Evolutionary conservation across 2,329 filamentous ascomycete genomes (phyloP), one percentile per base, ranked within the genome.

Genomic region (Colletotrichum sidae): DNA sequence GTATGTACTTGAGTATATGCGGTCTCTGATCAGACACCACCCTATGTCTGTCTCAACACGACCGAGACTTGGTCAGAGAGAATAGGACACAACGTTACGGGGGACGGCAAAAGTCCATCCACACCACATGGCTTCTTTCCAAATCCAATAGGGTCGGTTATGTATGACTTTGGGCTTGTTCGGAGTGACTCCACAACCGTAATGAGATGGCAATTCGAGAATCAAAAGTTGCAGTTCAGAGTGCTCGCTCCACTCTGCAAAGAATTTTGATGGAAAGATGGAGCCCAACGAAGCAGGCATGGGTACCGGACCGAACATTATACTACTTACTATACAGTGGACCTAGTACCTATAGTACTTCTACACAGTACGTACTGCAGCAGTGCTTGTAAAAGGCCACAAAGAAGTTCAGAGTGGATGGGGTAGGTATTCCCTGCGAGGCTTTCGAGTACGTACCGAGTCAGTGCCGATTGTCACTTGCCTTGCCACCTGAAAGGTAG

Each of bases 261-360:
- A 66, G 63, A 66, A 57, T 66, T 66, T 66, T 66, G 63, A 66
- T 47, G 51, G 53, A 66, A 57, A 57, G 53, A 59, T 66, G 63
- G 63, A 57, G 62, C 25, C 25, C 25, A 25, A 5, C 25, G 25
- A 25, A 25, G 25, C 25, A 5, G 25, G 25, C 25, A 25, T 25
- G 25, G 25, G 25, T 25, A 25, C 25, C 25, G 25, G 25, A 25
- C 25, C 25, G 25, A 25, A 25, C 25, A 25, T 25, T 25, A 17
- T 17, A 3, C 17, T 17, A 15, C 15, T 15, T 15, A 15, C 15
- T 15, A 5, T 25, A 25, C 25, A 25, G 25, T 25, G 25, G 25
- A 25, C 17, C 17, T 17, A 17, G 17, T 17, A 17, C 17, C 17
- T 17, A 17, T 17, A 17, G 25, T 25, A 25, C 25, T 25, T 25